Evolutionary conservation across 169 alveolate species (phyloP).

Genomic region (Plasmodium cynomolgi): DNA sequence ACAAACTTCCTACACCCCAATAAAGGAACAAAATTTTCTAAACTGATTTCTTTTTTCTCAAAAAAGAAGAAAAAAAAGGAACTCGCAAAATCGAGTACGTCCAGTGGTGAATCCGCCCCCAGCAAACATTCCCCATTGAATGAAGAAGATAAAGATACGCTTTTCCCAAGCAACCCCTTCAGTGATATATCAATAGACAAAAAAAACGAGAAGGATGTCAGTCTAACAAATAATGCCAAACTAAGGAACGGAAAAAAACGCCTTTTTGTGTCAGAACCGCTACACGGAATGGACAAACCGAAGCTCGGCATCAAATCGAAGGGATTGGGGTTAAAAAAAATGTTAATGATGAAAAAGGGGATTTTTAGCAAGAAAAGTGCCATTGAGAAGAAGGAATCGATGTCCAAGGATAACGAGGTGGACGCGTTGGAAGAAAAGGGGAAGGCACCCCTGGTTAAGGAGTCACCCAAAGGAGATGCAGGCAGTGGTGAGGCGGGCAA

Average conservation of each 20-base stretch:
- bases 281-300: slow-evolving; percentile 70
- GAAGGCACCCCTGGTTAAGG: neutral
- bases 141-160: neutral
- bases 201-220: neutral
- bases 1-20: neutral
- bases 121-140: neutral
- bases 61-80: slow-evolving; percentile 23
- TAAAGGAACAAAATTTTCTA: slow-evolving; percentile 13
- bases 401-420: neutral
- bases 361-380: neutral
- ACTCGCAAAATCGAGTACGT: neutral
- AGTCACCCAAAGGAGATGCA: neutral
- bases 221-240: neutral
- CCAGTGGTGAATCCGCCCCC: neutral
- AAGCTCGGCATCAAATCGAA: slow-evolving; percentile 24
- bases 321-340: slow-evolving; percentile 30
- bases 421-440: neutral
- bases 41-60: slow-evolving; percentile 35
- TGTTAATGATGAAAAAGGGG: slow-evolving; percentile 9
- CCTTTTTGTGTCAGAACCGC: slow-evolving; percentile 20
- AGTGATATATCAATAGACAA: neutral
- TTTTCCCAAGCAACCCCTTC: neutral
- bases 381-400: slow-evolving; percentile 4
- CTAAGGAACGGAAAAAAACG: neutral
- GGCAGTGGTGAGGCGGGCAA: neutral